Evolutionary conservation across 495 filamentous ascomycete genomes (phyloP).

Genomic region (Talaromyces ruber): DNA sequence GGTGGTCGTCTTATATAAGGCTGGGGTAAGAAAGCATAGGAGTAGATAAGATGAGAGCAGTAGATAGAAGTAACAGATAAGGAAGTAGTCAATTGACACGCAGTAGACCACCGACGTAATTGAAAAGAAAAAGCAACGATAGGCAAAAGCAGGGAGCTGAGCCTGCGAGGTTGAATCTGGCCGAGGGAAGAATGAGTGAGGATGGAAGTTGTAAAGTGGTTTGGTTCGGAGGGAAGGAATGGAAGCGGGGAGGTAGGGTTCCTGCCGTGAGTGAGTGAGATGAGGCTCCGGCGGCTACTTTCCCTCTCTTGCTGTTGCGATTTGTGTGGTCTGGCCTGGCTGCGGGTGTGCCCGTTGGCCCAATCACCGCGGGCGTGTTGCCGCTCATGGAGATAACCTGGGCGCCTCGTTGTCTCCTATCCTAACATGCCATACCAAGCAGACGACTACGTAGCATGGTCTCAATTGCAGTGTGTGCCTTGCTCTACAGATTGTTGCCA

Average conservation of each 20-base stretch:
- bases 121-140: neutral
- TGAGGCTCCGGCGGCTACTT: conserved; percentile 1
- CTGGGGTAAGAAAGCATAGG: neutral
- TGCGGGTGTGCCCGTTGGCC: neutral
- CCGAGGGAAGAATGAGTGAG: neutral
- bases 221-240: neutral
- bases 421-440: no score
- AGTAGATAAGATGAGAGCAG: neutral
- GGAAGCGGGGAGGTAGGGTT: neutral
- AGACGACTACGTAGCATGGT: no score
- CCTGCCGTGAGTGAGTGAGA: neutral
- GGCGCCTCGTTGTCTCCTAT: no score
- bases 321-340: neutral
- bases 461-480: conserved; percentile 1
- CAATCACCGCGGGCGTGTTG: neutral
- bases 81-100: neutral
- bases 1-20: neutral
- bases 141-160: neutral
- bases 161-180: neutral
- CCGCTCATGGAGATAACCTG: neutral
- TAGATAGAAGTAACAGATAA: neutral
- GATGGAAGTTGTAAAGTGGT: neutral
- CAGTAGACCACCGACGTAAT: neutral
- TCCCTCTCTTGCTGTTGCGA: neutral
- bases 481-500: neutral